A percentile compares a stretch with the other conserved stretches of the same genome.
Conservation (phyloP, 352 stramenopile genomes). For the Blastocystis sp. region DNA sequence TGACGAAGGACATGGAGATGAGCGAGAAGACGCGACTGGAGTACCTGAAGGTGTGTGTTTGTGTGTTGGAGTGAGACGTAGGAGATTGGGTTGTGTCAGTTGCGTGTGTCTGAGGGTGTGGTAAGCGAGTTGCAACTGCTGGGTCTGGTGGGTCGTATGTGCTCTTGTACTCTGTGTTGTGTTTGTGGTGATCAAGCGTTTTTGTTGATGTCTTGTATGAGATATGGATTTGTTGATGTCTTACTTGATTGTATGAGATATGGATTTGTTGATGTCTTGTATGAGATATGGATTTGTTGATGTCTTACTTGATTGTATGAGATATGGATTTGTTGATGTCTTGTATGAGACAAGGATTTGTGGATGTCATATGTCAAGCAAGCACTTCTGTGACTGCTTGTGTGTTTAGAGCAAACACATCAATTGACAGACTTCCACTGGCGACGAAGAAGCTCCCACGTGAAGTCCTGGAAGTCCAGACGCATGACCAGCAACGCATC, state of each 20-base stretch:
- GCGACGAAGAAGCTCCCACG: background rate
- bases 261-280: too few species aligned
- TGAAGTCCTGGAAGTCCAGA: background rate
- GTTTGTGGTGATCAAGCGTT: background rate
- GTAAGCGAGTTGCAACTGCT: slow-evolving; percentile 87
- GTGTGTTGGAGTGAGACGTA: slow-evolving; percentile 73
- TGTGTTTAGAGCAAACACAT: too few species aligned
- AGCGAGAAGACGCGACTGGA: slow-evolving; percentile 81
- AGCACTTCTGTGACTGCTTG: too few species aligned
- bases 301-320: too few species aligned
- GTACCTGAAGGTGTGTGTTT: slow-evolving; percentile 77
- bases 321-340: too few species aligned
- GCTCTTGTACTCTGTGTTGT: slow-evolving; percentile 12
- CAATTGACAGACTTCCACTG: background rate
- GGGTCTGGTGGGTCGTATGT: slow-evolving; percentile 80
- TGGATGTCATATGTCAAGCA: too few species aligned
- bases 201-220: background rate
- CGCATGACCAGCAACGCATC: background rate
- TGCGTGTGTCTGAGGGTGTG: slow-evolving; percentile 88
- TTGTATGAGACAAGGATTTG: too few species aligned
- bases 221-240: too few species aligned
- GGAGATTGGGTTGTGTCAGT: slow-evolving; percentile 88
- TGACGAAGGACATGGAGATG: slow-evolving; percentile 83
- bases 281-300: too few species aligned
- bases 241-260: too few species aligned